Base-by-base conservation (phyloP, 805 yeast genomes). In the Lipomyces chichibuensis region DNA sequence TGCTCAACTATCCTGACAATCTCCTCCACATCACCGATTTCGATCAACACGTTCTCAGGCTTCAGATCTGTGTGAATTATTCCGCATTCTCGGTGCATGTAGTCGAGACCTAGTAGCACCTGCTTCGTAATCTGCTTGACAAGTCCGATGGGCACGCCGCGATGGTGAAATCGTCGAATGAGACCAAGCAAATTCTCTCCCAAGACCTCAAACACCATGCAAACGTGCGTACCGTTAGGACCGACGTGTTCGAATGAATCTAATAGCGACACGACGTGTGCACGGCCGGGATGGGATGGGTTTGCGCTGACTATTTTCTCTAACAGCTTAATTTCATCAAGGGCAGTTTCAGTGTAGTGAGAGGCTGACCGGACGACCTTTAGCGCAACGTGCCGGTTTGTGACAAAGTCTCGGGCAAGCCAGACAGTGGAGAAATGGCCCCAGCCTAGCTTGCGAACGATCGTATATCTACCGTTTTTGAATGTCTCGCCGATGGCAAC, bases 361-460 rank as follows among this genome's bases (percentile, higher is more conserved):
- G 86, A 85, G 17, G 97, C 97, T 73, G 96, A 88, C 69, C 97
- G 84, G 32, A 95, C 98, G 72, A 95, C 89, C 77, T 95, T 95
- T 84, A 95, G 84, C 1, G 99, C 99, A 27, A 95, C 98, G 75
- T 90, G 97, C 59, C 84, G 80, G 64, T 82, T 80, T 62, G 63
- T 63, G 33, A 14, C n/a, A n/a, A 66, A 70, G 65, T 86, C 88
- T 61, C 81, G 82, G 3, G 97, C 98, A 35, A 91, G 81, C 98
- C 97, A 93, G 27, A 91, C 98, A 0, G 97, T 95, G 33, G 96
- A 89, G 76, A 95, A 95, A 79, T 95, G 98, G 46, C 99, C 99
- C 99, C 99, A 95, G 0, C 99, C 99, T 3, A 95, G 81, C 76
- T 95, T 95, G 68, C 98, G 85, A 37, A 91, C 93, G 59, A 95